These are phyloP conservation scores for Neurospora sublineolata DNA, from an alignment of 495 filamentous ascomycete species.

Conservation along the genomic window DNA sequence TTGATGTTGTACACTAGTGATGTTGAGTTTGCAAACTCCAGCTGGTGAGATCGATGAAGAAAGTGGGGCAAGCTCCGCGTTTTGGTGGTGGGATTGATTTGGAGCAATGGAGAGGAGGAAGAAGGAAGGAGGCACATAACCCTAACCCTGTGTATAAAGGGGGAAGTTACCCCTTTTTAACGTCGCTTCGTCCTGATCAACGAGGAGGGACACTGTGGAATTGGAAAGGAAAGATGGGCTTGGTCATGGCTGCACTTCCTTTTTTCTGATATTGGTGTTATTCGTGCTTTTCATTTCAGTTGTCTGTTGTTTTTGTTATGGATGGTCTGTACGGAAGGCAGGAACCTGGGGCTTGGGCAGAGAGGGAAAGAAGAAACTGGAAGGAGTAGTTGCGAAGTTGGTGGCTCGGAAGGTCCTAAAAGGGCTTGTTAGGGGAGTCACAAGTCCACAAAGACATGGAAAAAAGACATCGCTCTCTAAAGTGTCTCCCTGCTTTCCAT, in stretches of 20 bases:
- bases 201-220: background rate
- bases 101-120: too few relatives aligned
- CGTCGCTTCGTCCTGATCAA: background rate
- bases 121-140: background rate
- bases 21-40: background rate
- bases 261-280: background rate
- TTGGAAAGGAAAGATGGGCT: background rate
- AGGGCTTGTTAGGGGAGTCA: background rate
- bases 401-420: background rate
- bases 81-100: too few relatives aligned
- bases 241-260: background rate
- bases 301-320: background rate
- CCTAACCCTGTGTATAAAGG: background rate
- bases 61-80: background rate
- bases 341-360: background rate
- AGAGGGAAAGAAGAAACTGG: background rate
- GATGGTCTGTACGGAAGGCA: background rate
- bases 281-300: background rate
- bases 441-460: too few relatives aligned
- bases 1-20: background rate
- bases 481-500: too few relatives aligned
- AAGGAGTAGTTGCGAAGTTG: background rate
- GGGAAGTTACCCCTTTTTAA: background rate
- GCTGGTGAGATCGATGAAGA: constrained; percentile 3
- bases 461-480: too few relatives aligned